Conservation (phyloP, 2,329 filamentous ascomycete genomes). For the Celoporthe dispersa region DNA sequence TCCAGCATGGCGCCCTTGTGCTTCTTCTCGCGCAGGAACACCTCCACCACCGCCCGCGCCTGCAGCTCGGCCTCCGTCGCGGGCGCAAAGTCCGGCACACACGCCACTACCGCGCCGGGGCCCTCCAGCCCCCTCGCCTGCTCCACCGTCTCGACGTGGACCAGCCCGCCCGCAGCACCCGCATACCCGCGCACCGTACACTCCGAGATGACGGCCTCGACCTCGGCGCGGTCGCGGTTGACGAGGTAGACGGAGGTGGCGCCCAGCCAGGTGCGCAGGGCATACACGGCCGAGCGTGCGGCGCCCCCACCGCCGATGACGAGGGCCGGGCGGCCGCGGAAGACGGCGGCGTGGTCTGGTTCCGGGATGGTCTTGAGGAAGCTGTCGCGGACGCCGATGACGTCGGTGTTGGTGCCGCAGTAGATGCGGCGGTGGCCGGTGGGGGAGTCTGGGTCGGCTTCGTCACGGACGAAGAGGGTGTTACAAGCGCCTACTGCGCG, state of each 20-base stretch:
- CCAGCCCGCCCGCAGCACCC: conserved; percentile 59
- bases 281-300: conserved; percentile 77
- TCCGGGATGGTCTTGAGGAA: conserved; percentile 62
- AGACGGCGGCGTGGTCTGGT: conserved; percentile 47
- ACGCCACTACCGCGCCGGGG: conserved; percentile 72
- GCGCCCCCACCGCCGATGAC: conserved; percentile 81
- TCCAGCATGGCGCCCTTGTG: conserved; percentile 73
- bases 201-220: conserved; percentile 68
- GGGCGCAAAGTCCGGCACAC: conserved; percentile 78
- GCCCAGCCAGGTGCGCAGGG: conserved; percentile 70
- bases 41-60: conserved; percentile 60
- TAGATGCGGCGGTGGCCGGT: conserved; percentile 51
- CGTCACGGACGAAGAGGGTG: conserved; percentile 70
- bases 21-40: conserved; percentile 47
- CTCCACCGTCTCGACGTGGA: conserved; percentile 64
- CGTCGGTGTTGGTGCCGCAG: conserved; percentile 82
- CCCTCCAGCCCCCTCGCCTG: conserved; percentile 62
- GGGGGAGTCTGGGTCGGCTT: conserved; percentile 39
- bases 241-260: conserved; percentile 75
- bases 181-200: conserved; percentile 64
- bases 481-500: conserved; percentile 78
- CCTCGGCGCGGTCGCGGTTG: conserved; percentile 73
- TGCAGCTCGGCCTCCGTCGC: conserved; percentile 64
- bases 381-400: conserved; percentile 75
- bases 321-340: conserved; percentile 67